Percentiles rank a stretch among this genome's conserved stretches.
Conservation (phyloP, 75 land plant species). For the Sequoiadendron giganteum region DNA sequence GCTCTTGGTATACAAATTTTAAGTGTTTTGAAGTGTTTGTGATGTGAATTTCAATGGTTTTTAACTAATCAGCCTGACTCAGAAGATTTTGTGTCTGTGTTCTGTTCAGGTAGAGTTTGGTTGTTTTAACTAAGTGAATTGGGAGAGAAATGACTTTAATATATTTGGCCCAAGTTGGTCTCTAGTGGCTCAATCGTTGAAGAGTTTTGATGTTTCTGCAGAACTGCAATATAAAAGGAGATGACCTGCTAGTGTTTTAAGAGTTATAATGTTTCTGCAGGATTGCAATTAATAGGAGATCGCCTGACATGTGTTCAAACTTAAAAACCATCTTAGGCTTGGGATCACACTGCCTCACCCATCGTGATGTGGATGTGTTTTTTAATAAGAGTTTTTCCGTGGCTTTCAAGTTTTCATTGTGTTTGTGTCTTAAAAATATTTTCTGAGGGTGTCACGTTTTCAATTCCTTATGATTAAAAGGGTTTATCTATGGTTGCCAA, state of each 20-base stretch:
- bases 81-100: no score
- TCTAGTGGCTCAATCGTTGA: not conserved
- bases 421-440: no score
- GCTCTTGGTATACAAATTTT: not conserved
- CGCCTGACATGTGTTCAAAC: no score
- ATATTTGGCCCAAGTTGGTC: not conserved
- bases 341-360: no score
- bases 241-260: no score
- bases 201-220: no score
- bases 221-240: no score
- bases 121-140: not conserved
- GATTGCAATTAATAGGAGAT: not conserved
- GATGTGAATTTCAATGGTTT: no score
- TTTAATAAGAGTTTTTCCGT: not conserved
- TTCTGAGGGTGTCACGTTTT: no score
- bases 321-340: no score
- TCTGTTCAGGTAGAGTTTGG: not conserved
- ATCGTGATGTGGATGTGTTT: not conserved
- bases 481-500: not conserved
- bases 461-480: not conserved
- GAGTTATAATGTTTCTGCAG: not conserved
- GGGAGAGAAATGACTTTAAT: not conserved
- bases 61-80: no score
- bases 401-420: not conserved
- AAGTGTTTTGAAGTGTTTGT: not conserved